phyloP scores from a whole-genome alignment of 2,329 filamentous ascomycete genomes.

The Talaromyces sp. region DNA sequence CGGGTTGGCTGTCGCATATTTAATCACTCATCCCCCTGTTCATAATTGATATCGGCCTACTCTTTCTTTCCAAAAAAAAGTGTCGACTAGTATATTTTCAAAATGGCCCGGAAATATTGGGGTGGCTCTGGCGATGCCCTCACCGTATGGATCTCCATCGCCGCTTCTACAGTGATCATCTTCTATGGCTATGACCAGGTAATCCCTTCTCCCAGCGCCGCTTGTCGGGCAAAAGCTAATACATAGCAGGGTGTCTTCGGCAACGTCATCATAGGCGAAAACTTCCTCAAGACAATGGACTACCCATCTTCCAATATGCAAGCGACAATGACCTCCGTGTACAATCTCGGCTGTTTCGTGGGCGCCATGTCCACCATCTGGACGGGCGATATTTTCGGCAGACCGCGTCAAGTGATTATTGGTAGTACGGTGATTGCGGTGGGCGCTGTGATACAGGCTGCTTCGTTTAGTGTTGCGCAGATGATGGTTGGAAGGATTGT shows the following conservation, averaged over 20 bases:
- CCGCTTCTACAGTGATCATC: constrained; percentile 50
- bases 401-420: constrained; percentile 15
- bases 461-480: constrained; percentile 44
- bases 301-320: constrained; percentile 15
- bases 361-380: constrained; percentile 17
- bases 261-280: constrained; percentile 14
- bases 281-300: constrained; percentile 17
- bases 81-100: neutral
- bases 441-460: constrained; percentile 47
- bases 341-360: constrained; percentile 18
- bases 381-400: constrained; percentile 15
- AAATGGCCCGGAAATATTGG: constrained; percentile 49
- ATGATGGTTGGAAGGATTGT: constrained; percentile 49
- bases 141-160: constrained; percentile 54
- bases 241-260: constrained; percentile 15
- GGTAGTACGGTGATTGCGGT: constrained; percentile 28
- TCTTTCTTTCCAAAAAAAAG: too few species aligned
- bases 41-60: neutral
- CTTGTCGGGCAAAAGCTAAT: neutral
- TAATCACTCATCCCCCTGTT: neutral
- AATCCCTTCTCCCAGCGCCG: constrained; percentile 1
- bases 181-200: constrained; percentile 50
- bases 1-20: neutral
- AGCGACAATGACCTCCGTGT: constrained; percentile 18
- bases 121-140: constrained; percentile 50